Evolutionary conservation across 1,284 basidiomycete genomes (phyloP), one percentile per base, ranked within the genome.

Genomic region (Xanthoconium separans): DNA sequence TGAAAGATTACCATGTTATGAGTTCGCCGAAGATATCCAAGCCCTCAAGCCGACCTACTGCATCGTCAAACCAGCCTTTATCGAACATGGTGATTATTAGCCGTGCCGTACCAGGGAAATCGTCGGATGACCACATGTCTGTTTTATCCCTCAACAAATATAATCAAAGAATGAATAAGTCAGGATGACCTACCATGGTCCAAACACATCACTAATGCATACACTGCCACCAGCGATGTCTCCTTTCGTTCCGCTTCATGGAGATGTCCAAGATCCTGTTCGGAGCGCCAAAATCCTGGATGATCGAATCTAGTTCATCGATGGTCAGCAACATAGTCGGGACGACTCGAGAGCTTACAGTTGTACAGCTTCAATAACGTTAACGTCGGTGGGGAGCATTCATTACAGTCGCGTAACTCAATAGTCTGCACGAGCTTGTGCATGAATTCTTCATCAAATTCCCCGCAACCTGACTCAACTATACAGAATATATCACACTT

Each of bases 191-290:
- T 12, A 53, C 53, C 31, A 13, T 9, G 16, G 4, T 13, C 11
- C 16, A 48, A 15, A 50, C 48, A 54, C 15, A 6, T 39, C 4
- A 15, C 30, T 16, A 59, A 49, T 2, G 57, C 57, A 42, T 33
- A 33, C 11, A 10, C 31, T 33, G 31, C 31, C 31, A 12, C 7
- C 13, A 33, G 13, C 31, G 11, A 55, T 13, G 49, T 36, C 20
- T 18, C 7, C 30, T 49, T 31, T 36, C 20, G 16, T 7, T 41
- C 27, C 31, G 57, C 9, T 2, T 31, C 24, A 56, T 20, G 10
- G 59, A 59, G 27, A 41, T 22, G 4, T 41, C 30, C 33, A 51
- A 6, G n/a, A 56, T 16, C 8, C 22, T 29, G 31, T 33, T 33
- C 13, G 1, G 31, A 10, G 16, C 15, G 27, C 29, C 51, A 22